Evolutionary conservation across 2,329 filamentous ascomycete genomes (phyloP), one percentile per base, ranked within the genome.

Genomic region (Diaporthe vaccinii): DNA sequence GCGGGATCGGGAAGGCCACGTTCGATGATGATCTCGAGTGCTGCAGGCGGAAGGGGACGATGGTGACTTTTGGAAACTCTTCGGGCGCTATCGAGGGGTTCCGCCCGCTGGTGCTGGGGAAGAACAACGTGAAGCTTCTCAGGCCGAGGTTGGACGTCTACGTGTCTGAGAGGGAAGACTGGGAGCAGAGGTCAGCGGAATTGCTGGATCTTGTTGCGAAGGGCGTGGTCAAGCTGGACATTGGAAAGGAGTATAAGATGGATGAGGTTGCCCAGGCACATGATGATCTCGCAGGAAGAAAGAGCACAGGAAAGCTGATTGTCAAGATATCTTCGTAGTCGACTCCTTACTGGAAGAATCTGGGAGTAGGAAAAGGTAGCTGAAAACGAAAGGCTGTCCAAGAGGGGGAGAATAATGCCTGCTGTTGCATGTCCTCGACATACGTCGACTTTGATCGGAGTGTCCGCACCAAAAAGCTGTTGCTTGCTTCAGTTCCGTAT

Each of bases 1-100:
- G 98, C 82, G 94, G 94, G 14, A 94, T 98, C 7, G 96, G 95
- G 14, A 94, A 95, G 85, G 88, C 89, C 62, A 98, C 96, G 0
- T 77, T 77, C 59, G 73, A 77, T 31, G 74, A 77, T 31, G 76
- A 77, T 77, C 81, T 94, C 78, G 89, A 93, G 77, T 76, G 74
- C 49, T 72, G 65, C 61, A 67, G 74, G 59, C 68, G 46, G 65
- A 94, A 93, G 84, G 92, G 93, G 6, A 91, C 87, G 1, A 85
- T 94, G 82, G 87, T 92, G 31, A 91, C 88, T 77, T 94, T 93
- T 83, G 92, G 92, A 7, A 94, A 93, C 84, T 90, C 91, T 0
- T 79, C 77, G 1, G 93, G 93, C 6, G 88, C 91, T 2, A 90
- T 94, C 15, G 89, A 90, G 51, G 91, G 91, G 0, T 84, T 90